Percentiles rank a stretch among this genome's conserved stretches.
These are phyloP conservation scores for Akebia trifoliata DNA, from an alignment of 164 flowering plant genomes.

Conservation along the genomic window DNA sequence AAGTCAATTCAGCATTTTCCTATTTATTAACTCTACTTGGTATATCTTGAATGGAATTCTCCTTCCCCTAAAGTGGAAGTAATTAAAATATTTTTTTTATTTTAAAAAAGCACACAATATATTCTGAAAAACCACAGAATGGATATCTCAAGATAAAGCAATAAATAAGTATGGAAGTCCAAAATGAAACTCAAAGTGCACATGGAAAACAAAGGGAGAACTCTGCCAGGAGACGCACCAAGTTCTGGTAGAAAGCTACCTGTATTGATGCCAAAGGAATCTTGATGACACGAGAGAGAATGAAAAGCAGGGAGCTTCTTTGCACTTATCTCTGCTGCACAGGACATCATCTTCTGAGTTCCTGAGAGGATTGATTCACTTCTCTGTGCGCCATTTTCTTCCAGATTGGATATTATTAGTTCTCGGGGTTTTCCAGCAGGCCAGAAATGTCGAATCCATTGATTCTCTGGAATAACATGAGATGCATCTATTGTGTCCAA, in stretches of 20 bases:
- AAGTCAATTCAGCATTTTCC: too few relatives aligned
- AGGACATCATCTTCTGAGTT: too few relatives aligned
- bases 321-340: slow-evolving; percentile 16
- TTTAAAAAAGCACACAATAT: neutral
- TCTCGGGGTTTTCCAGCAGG: slow-evolving; percentile 15
- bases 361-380: slow-evolving; percentile 6
- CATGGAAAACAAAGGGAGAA: neutral
- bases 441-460: slow-evolving; percentile 52
- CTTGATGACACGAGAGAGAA: slow-evolving; percentile 13
- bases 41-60: too few relatives aligned
- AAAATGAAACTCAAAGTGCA: neutral
- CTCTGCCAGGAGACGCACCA: neutral
- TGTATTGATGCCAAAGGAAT: slow-evolving; percentile 24
- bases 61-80: too few relatives aligned
- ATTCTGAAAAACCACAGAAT: neutral
- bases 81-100: neutral
- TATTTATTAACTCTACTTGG: neutral
- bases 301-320: slow-evolving; percentile 12
- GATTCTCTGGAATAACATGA: slow-evolving; percentile 27
- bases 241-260: slow-evolving; percentile 23
- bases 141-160: slow-evolving; percentile 2
- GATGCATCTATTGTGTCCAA: slow-evolving; percentile 19
- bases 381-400: slow-evolving; percentile 15
- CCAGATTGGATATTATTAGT: slow-evolving; percentile 13
- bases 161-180: too few relatives aligned